Evolutionary conservation across 2,329 filamentous ascomycete genomes (phyloP).

Genomic region (Cytospora piceicola): DNA sequence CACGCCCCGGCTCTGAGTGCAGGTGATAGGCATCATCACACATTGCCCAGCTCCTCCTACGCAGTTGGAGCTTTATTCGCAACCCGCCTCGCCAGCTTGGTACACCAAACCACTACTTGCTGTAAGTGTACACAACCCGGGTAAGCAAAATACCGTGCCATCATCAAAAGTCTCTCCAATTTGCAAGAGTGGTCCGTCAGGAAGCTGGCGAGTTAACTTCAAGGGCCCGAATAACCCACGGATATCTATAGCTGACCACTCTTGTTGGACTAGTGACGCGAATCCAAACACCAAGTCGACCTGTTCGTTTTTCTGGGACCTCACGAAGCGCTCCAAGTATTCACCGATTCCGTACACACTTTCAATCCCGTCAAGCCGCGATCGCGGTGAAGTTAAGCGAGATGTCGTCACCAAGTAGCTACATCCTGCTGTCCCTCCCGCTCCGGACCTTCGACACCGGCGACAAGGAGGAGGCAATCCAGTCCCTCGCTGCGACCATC

Average conservation of each 20-base stretch:
- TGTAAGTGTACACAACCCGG: conserved; percentile 4
- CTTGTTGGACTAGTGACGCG: conserved; percentile 11
- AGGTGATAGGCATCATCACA: conserved; percentile 6
- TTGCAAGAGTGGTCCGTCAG: not conserved
- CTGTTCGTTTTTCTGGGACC: not conserved
- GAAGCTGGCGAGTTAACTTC: not conserved
- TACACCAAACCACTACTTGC: conserved; percentile 5
- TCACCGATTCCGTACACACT: not conserved
- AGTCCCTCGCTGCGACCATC: conserved; percentile 73
- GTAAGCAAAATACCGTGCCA: not conserved
- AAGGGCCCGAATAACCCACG: not conserved
- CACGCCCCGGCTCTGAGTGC: conserved; percentile 1
- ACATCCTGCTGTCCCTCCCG: conserved; percentile 88
- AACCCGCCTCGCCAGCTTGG: conserved; percentile 8
- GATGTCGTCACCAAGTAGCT: conserved; percentile 61
- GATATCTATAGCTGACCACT: not conserved
- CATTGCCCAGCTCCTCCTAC: conserved; percentile 13
- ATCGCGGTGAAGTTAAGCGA: conserved; percentile 32
- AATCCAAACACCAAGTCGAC: not conserved
- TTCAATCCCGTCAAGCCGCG: conserved; percentile 15
- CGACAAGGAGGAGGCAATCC: conserved; percentile 80
- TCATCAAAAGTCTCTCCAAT: not conserved
- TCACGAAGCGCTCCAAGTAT: not conserved
- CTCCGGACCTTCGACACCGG: conserved; percentile 81
- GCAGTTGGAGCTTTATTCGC: conserved; percentile 4